Conservation (phyloP, 176 grass and related monocot genomes). For the Phragmites australis region DNA sequence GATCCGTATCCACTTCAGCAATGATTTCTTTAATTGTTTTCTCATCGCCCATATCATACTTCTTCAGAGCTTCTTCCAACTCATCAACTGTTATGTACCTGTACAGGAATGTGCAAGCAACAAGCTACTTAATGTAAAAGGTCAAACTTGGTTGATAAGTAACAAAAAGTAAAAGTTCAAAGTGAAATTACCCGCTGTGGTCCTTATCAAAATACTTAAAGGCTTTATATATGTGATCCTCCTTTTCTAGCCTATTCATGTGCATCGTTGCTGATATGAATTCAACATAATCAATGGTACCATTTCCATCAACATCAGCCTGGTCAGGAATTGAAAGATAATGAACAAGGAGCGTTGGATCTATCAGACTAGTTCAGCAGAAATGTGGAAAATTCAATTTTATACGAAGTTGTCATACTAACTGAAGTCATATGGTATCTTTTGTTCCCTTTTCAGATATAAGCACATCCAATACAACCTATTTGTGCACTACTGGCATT, state of each 20-base stretch:
- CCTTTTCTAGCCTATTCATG: conserved; percentile 91
- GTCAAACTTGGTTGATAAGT: not conserved
- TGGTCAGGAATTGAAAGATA: conserved; percentile 43
- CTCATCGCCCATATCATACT: conserved; percentile 95
- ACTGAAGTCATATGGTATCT: not conserved
- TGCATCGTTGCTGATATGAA: conserved; percentile 98
- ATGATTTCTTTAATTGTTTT: conserved; percentile 96
- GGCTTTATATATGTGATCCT: conserved; percentile 86
- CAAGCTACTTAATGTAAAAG: conserved; percentile 2
- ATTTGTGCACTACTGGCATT: not conserved
- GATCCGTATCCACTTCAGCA: conserved; percentile 91
- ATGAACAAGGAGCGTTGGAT: conserved; percentile 10
- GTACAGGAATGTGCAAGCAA: conserved; percentile 22
- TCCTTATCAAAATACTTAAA: conserved; percentile 97
- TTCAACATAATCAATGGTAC: conserved; percentile 88
- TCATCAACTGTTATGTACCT: conserved; percentile 92
- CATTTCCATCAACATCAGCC: conserved; percentile 98
- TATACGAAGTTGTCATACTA: not conserved
- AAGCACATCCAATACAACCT: not conserved
- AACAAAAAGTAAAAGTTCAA: not conserved
- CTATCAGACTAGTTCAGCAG: not conserved
- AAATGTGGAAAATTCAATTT: not conserved
- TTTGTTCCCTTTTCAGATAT: conserved; percentile 8
- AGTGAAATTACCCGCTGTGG: conserved; percentile 72
- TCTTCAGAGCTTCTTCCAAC: conserved; percentile 85